Base-by-base conservation (phyloP, 2,329 filamentous ascomycete species). In the Chaetothyriales sp. region DNA sequence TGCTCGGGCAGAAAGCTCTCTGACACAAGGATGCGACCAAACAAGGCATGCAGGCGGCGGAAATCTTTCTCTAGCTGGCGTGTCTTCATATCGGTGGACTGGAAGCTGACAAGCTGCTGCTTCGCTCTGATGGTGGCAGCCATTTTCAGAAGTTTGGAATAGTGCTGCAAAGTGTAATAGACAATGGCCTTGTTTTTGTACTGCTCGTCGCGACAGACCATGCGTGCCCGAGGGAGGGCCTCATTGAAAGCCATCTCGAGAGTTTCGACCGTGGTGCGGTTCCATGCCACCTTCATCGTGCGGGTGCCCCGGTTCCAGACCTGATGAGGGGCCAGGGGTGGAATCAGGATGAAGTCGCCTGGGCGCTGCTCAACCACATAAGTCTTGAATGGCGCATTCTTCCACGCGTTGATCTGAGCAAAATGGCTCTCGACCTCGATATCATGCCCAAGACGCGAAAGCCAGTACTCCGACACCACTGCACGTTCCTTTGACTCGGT, bases 151-250 rank as follows among this genome's bases (percentile, higher is more conserved):
- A 78, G 65, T 5, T 65, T 65, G 1, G 75, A 76, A 64, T 96
- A 96, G 61, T 88, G 92, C 9, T 83, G 71, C 2, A 96, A 73
- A 0, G 88, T 86, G 63, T 83, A 95, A 65, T 89, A 95, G 44
- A 95, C 75, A 52, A 96, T 95, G 4, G 89, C 86, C 65, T 96
- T 96, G 70, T 94, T 95, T 66, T 96, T 96, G 73, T 98, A 98
- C 65, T 96, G 90, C 65, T 98, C 92, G 59, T 98, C 92, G 39
- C 92, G 84, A 63, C 92, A 96, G 2, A 96, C 90, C 59, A 95
- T 78, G 10, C 88, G 79, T 8, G 89, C 86, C 59, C 88, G 87
- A 0, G 89, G 88, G 2, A 98, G 73, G 0, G 90, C 88, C 69
- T 96, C 92, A 53, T 81, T 77, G 18, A 96, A 66, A 0, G 90